Evolutionary conservation across 768 basidiomycete species (phyloP), one percentile per base, ranked within the genome.

Genomic region (Suillus weaverae): DNA sequence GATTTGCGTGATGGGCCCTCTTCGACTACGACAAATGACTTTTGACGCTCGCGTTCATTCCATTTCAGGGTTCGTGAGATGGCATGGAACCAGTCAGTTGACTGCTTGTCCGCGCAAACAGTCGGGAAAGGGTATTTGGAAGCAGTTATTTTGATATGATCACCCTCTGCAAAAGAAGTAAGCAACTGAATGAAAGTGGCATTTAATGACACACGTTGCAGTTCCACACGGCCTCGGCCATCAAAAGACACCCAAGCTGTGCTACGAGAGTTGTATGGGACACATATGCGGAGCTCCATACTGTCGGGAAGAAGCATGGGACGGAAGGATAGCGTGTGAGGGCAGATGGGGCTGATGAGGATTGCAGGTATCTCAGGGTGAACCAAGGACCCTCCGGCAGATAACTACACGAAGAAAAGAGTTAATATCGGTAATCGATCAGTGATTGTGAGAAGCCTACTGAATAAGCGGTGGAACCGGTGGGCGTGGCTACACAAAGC

Each of bases 221-320:
- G 81, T 78, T 99, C 97, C 14, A 99, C 92, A 39, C 97, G 86
- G 1, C 97, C 97, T 53, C 97, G 88, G 26, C 97, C 97, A 72
- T 99, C 97, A 74, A 99, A 99, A 26, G 94, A 96, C 10, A 93
- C 97, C 97, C 97, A 99, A 9, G 97, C 97, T 0, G 97, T 99
- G 72, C 95, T 97, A 53, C 97, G 83, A 30, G 95, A 97, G 77
- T 99, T 98, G 81, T 94, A 99, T 10, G 97, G 97, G n/a, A 99
- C 97, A 70, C 97, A 98, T 39, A 99, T 94, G 5, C 97, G 89
- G 44, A 99, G 83, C 72, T 99, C 97, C 95, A 99, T 98, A 72
- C 91, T 96, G 73, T 99, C 97, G 8, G 97, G 97, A 30, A 99
- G 82, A 7, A 99, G 86, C 96, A 99, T 99, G 4, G 97, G 97